These are phyloP conservation scores for Cordyceps fumosorosea DNA, from an alignment of 2,329 filamentous ascomycete species.

Conservation along the genomic window DNA sequence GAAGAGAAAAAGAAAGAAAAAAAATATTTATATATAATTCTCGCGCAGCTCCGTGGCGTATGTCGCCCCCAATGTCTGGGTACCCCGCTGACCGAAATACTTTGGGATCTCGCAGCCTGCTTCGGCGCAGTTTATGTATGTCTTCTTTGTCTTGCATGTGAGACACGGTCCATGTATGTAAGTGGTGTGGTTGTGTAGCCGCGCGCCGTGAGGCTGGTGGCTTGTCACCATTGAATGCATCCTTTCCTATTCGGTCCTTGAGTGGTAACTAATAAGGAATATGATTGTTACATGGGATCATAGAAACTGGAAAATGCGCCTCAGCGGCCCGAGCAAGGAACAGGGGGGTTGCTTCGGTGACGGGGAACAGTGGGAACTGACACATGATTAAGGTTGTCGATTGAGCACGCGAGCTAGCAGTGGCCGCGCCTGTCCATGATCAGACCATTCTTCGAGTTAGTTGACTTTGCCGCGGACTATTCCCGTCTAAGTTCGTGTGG, in stretches of 20 bases:
- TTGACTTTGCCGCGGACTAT: no score
- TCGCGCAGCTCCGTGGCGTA: neutral
- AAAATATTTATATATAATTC: neutral
- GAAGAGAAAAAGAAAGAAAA: neutral
- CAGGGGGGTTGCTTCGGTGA: neutral
- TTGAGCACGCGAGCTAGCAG: neutral
- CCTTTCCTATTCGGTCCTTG: no score
- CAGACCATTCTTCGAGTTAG: no score
- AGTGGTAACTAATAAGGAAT: no score
- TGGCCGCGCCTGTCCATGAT: no score
- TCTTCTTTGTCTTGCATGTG: neutral
- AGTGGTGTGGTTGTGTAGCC: neutral
- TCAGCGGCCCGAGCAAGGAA: neutral
- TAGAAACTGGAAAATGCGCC: neutral
- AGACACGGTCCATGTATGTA: neutral
- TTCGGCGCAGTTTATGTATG: neutral
- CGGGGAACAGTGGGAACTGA: neutral
- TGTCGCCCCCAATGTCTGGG: neutral
- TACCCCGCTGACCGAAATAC: neutral
- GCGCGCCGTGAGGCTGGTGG: neutral
- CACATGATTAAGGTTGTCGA: conserved; percentile 3
- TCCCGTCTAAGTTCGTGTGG: no score
- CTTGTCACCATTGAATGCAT: neutral
- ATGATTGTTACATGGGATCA: no score
- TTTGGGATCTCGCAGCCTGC: neutral